A percentile compares a stretch with the other conserved stretches of the same genome.
These are phyloP conservation scores for Diospyros kaki DNA, from an alignment of 148 eudicot species.

Conservation along the genomic window DNA sequence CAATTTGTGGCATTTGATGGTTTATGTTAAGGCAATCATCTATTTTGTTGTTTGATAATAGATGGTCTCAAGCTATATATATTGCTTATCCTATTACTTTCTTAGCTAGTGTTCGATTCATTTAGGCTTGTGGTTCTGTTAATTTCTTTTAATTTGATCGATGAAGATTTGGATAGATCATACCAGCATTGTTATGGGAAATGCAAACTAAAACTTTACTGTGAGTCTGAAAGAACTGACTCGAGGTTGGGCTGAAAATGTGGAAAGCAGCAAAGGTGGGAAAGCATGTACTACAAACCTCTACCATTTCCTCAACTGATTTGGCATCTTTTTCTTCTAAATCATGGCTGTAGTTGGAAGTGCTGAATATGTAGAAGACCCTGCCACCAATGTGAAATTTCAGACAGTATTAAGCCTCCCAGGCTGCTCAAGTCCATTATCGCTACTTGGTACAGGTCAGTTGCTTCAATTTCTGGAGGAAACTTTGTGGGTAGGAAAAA, in stretches of 20 bases:
- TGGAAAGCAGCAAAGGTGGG: not conserved
- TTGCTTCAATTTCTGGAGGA: not conserved
- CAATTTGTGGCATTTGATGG: too few relatives aligned
- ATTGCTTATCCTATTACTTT: too few relatives aligned
- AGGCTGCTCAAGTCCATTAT: constrained; percentile 70
- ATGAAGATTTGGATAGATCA: not conserved
- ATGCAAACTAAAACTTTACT: not conserved
- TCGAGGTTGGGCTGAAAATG: not conserved
- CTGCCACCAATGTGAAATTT: constrained; percentile 75
- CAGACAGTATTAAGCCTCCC: constrained; percentile 55
- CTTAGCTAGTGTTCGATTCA: not conserved
- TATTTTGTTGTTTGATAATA: too few relatives aligned
- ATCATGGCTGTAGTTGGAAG: constrained; percentile 37
- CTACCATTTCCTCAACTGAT: not conserved
- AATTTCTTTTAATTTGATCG: not conserved
- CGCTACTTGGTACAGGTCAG: constrained; percentile 86
- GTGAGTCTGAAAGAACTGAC: too few relatives aligned
- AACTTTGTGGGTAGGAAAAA: not conserved
- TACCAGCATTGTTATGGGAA: not conserved
- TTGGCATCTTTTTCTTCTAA: constrained; percentile 4
- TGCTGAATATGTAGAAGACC: constrained; percentile 62
- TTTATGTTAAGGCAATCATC: too few relatives aligned
- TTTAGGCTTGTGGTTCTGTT: not conserved
- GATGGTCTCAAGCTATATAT: too few relatives aligned
- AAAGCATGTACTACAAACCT: not conserved